Evolutionary conservation across 768 basidiomycete species (phyloP).

Genomic region (Pleurotus tuoliensis): DNA sequence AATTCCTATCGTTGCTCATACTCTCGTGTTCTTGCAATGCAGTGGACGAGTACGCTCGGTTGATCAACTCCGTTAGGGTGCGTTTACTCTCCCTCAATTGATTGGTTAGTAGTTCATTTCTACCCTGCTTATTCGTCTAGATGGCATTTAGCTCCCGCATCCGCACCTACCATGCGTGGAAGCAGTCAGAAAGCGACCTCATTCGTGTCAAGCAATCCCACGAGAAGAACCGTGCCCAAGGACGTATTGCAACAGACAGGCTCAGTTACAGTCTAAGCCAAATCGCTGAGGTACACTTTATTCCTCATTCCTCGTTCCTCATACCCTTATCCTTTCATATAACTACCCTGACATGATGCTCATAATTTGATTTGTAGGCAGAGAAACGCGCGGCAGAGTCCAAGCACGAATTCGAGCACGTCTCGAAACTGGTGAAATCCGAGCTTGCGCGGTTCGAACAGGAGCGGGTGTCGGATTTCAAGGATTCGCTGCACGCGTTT

Average conservation of each 20-base stretch:
- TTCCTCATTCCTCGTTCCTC: neutral
- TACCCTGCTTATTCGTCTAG: conserved; percentile 30
- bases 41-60: conserved; percentile 91
- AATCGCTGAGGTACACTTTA: conserved; percentile 66
- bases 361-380: conserved; percentile 42
- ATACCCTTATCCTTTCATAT: neutral
- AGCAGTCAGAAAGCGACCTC: conserved; percentile 72
- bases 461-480: conserved; percentile 93
- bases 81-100: neutral
- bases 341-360: neutral
- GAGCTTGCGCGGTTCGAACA: conserved; percentile 91
- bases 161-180: conserved; percentile 79
- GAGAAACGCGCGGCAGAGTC: conserved; percentile 82
- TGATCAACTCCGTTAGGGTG: conserved; percentile 84
- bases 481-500: conserved; percentile 75
- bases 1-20: neutral
- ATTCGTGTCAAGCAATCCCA: conserved; percentile 69
- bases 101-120: neutral
- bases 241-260: conserved; percentile 65
- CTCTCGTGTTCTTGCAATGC: neutral
- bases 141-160: conserved; percentile 86
- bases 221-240: conserved; percentile 79
- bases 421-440: conserved; percentile 81
- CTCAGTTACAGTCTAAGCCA: conserved; percentile 71
- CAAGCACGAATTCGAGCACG: conserved; percentile 85